Percentiles rank a stretch among this genome's conserved stretches.
Evolutionary conservation across 1,284 basidiomycete species (phyloP).

Genomic region (Coniferiporia weirii): DNA sequence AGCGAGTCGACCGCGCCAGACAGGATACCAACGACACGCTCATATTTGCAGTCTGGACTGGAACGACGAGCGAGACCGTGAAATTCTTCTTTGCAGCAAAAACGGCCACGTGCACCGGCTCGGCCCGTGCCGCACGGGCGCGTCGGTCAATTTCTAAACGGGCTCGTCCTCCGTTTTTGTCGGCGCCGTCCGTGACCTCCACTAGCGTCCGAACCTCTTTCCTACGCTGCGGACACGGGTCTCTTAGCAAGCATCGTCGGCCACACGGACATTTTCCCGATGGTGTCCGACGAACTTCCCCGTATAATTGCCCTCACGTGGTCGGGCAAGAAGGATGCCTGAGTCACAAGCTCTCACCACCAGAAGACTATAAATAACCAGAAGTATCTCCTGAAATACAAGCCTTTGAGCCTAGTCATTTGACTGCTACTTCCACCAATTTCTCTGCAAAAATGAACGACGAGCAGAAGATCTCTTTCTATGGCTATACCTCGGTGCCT

Average conservation of each 20-base stretch:
- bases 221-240: too few relatives aligned
- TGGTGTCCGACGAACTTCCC: too few relatives aligned
- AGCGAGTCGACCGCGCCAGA: slow-evolving; percentile 8
- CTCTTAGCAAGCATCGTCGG: too few relatives aligned
- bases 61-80: not conserved
- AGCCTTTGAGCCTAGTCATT: not conserved
- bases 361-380: too few relatives aligned
- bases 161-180: too few relatives aligned
- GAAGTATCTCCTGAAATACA: too few relatives aligned
- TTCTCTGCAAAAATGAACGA: not conserved
- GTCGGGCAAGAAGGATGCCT: not conserved
- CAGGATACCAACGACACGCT: slow-evolving; percentile 9
- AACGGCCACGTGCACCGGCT: not conserved
- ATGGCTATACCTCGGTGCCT: slow-evolving; percentile 46
- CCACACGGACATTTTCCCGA: too few relatives aligned
- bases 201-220: too few relatives aligned
- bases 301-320: not conserved
- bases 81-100: not conserved
- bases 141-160: too few relatives aligned
- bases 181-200: too few relatives aligned
- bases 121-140: too few relatives aligned
- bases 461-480: slow-evolving; percentile 29
- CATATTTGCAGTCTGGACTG: slow-evolving; percentile 1
- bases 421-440: not conserved
- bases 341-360: too few relatives aligned